These are phyloP conservation scores for Vigna trinervia DNA, from an alignment of 306 rosid species.

Conservation along the genomic window DNA sequence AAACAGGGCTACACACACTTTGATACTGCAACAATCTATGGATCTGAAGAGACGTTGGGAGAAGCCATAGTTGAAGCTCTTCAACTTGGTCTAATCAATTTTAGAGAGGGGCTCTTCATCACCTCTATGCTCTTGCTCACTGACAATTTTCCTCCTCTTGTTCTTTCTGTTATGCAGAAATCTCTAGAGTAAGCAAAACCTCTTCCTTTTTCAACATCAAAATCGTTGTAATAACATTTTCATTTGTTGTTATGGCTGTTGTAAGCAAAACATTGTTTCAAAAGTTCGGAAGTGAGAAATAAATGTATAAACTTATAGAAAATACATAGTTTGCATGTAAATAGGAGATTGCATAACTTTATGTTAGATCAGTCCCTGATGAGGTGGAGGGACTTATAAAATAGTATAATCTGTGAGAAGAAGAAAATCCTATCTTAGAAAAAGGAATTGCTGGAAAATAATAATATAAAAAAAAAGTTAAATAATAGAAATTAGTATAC, in stretches of 20 bases:
- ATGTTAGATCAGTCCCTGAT: too few relatives aligned
- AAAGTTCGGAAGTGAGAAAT: too few relatives aligned
- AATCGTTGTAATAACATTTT: background rate
- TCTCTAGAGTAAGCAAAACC: slow-evolving; percentile 38
- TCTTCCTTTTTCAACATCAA: background rate
- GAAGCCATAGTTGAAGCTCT: slow-evolving; percentile 49
- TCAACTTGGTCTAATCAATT: slow-evolving; percentile 39
- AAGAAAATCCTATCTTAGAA: too few relatives aligned
- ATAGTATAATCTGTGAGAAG: too few relatives aligned
- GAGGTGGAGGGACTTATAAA: too few relatives aligned
- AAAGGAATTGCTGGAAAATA: too few relatives aligned
- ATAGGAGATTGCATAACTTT: too few relatives aligned
- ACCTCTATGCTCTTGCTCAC: slow-evolving; percentile 48
- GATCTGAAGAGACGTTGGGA: slow-evolving; percentile 48
- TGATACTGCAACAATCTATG: slow-evolving; percentile 45
- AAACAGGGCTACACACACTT: slow-evolving; percentile 39
- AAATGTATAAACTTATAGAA: too few relatives aligned
- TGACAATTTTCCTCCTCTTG: slow-evolving; percentile 42
- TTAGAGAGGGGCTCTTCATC: slow-evolving; percentile 50
- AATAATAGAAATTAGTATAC: too few relatives aligned
- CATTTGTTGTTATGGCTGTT: background rate
- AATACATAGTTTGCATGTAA: too few relatives aligned
- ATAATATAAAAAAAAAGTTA: too few relatives aligned
- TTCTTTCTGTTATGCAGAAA: slow-evolving; percentile 43
- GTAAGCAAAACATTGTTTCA: too few relatives aligned